These are phyloP conservation scores for Leccinellum luteum DNA, from an alignment of 768 basidiomycete genomes.

Conservation along the genomic window DNA sequence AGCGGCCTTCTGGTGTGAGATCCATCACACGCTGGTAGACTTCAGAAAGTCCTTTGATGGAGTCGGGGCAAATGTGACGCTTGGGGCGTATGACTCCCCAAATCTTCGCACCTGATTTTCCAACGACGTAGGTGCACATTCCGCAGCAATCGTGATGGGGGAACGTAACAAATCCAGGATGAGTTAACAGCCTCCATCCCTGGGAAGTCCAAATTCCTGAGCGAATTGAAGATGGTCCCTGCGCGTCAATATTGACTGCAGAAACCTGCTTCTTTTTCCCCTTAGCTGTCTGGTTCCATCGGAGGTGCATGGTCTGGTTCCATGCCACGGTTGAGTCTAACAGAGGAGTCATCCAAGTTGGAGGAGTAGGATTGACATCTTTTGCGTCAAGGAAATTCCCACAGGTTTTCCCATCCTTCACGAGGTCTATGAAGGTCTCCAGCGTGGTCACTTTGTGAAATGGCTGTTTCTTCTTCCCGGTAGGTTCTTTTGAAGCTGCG, in stretches of 20 bases:
- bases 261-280: not conserved
- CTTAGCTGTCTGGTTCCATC: no score
- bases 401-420: not conserved
- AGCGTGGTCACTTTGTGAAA: no score
- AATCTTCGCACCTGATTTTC: not conserved
- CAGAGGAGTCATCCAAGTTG: not conserved
- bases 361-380: not conserved
- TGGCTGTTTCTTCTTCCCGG: no score
- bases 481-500: no score
- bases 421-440: not conserved
- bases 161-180: not conserved
- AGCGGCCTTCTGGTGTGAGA: not conserved
- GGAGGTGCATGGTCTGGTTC: not conserved
- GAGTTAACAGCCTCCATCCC: constrained; percentile 1
- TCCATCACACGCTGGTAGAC: not conserved
- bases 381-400: constrained; percentile 7
- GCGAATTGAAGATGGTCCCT: not conserved
- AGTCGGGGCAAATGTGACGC: no score
- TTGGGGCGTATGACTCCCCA: not conserved
- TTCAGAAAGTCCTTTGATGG: no score
- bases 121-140: not conserved
- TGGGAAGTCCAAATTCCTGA: constrained; percentile 1
- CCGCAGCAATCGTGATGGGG: constrained; percentile 2
- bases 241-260: not conserved
- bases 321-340: constrained; percentile 1